Evolutionary conservation across 2,329 filamentous ascomycete species (phyloP), one percentile per base, ranked within the genome.

Genomic region (Botrytis squamosa): DNA sequence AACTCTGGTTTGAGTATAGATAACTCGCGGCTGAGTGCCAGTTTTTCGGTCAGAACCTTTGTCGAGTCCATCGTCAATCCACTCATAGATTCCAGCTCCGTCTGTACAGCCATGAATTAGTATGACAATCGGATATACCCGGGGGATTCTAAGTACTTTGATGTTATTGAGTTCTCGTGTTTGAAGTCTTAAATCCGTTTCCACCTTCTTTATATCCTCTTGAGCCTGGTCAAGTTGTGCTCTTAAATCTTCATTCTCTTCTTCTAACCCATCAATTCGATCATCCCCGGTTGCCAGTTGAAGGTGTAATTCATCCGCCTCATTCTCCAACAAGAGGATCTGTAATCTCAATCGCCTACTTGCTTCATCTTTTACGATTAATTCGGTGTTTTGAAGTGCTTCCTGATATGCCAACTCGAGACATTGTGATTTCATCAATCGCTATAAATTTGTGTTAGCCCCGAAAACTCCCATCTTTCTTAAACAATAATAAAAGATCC

Each of bases 291-390:
- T 83, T 6, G 85, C 82, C 29, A 95, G 81, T 76, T 91, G 86
- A 63, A 90, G 87, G 76, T 89, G 88, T 42, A 97, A 83, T 16
- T 88, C 86, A 66, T 90, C 88, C 76, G 91, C 93, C 76, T 97
- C 92, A 76, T 95, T 90, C 75, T 91, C 87, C n/a, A 93, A 84
- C n/a, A 94, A 83, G 71, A 95, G 84, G 72, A 91, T 86, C 75
- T 91, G 88, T 75, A 95, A 86, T 77, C 89, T 89, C 70, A 94
- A 83, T 76, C 90, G 88, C 66, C 95, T 90, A 57, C 89, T 85
- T 74, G 91, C 89, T 81, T 98, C 95, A 76, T 94, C 90, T 79
- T 93, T 92, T 77, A 89, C 84, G 72, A 97, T 86, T 18, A 91
- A 84, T 71, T 93, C 88, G 52, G 92, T 88, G 72, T 90, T 86